Evolutionary conservation across 2,329 filamentous ascomycete genomes (phyloP).

Genomic region (Bertia moriformis): DNA sequence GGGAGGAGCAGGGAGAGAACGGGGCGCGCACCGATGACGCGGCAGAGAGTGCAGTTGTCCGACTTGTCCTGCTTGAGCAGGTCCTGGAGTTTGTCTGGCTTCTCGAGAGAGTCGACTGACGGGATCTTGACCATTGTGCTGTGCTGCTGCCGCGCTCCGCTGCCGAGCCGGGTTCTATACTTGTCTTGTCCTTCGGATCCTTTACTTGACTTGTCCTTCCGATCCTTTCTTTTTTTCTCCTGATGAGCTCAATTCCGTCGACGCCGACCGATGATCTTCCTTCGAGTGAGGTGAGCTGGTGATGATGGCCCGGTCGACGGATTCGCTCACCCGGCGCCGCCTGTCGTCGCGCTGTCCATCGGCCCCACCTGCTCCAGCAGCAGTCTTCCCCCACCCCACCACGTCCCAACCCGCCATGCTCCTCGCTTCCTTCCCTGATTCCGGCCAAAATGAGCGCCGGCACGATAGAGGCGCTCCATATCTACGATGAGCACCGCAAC

Average conservation of each 20-base stretch:
- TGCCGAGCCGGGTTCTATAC: not conserved
- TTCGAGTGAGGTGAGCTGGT: too few relatives aligned
- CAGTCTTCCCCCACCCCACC: conserved; percentile 2
- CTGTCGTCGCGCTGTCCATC: too few relatives aligned
- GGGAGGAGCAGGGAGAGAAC: too few relatives aligned
- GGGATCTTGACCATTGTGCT: not conserved
- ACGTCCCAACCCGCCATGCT: conserved; percentile 1
- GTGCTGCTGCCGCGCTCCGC: too few relatives aligned
- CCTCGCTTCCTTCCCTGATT: conserved; percentile 1
- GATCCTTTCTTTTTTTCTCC: too few relatives aligned
- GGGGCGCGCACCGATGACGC: not conserved
- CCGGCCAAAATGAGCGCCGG: conserved; percentile 58
- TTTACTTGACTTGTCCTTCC: not conserved
- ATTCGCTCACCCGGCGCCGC: too few relatives aligned
- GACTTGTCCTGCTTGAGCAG: not conserved
- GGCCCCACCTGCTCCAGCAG: too few relatives aligned
- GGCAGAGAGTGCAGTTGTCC: not conserved
- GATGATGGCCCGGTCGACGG: too few relatives aligned
- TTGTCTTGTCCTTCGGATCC: not conserved
- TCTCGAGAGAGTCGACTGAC: not conserved
- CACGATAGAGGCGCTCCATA: conserved; percentile 78
- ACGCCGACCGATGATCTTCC: too few relatives aligned
- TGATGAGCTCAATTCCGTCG: too few relatives aligned
- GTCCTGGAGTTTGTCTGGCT: not conserved
- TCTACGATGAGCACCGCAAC: conserved; percentile 86